Evolutionary conservation across 768 basidiomycete genomes (phyloP).

Genomic region (Postia placenta): DNA sequence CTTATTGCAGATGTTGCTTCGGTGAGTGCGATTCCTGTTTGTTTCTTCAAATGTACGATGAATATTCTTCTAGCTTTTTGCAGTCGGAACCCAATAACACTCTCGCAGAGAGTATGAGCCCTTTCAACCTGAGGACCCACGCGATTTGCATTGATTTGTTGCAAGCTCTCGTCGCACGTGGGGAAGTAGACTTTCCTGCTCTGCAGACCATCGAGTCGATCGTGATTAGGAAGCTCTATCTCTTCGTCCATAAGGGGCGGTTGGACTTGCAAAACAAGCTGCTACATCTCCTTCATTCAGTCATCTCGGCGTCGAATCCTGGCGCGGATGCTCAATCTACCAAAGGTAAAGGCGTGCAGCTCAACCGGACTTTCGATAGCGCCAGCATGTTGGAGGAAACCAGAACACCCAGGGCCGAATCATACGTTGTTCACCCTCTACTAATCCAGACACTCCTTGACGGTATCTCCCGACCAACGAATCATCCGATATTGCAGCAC

Average conservation of each 20-base stretch:
- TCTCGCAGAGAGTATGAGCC: constrained; percentile 45
- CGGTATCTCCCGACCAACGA: constrained; percentile 62
- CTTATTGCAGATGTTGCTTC: constrained; percentile 63
- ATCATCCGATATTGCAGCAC: constrained; percentile 82
- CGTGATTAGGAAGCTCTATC: constrained; percentile 71
- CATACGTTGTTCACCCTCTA: constrained; percentile 60
- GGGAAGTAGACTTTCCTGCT: constrained; percentile 60
- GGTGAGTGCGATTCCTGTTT: constrained; percentile 39
- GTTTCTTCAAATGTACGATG: neutral
- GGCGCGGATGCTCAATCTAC: constrained; percentile 21
- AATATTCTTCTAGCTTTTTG: constrained; percentile 45
- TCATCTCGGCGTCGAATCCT: constrained; percentile 61
- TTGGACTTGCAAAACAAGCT: constrained; percentile 92
- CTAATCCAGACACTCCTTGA: constrained; percentile 76
- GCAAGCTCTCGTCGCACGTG: constrained; percentile 75
- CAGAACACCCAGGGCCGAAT: constrained; percentile 20
- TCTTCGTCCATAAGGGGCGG: constrained; percentile 58
- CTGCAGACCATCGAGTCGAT: constrained; percentile 64
- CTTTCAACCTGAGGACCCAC: constrained; percentile 62
- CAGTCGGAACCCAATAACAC: constrained; percentile 66
- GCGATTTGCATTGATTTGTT: constrained; percentile 74
- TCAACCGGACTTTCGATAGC: neutral
- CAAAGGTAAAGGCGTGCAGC: neutral
- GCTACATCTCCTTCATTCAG: constrained; percentile 82
- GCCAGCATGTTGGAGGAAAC: neutral